Evolutionary conservation across 768 basidiomycete species (phyloP).

Genomic region (Rhizopogon vulgaris): DNA sequence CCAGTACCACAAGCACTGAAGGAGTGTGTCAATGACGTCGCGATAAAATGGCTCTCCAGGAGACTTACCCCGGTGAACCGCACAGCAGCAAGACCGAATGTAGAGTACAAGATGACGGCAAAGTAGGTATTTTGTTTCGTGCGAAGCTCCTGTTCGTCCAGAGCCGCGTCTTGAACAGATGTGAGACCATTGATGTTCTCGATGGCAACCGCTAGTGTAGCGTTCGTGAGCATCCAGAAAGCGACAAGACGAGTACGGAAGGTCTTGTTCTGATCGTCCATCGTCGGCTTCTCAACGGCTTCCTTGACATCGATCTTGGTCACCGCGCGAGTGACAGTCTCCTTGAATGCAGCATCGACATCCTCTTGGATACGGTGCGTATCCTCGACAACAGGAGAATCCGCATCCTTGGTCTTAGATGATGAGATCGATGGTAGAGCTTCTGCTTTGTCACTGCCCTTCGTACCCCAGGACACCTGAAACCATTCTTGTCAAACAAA

Average conservation of each 20-base stretch:
- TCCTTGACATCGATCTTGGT: conserved; percentile 68
- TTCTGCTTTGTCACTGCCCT: conserved; percentile 92
- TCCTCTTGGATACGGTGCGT: conserved; percentile 79
- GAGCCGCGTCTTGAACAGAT: conserved; percentile 28
- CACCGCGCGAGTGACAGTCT: conserved; percentile 83
- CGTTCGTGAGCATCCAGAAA: conserved; percentile 75
- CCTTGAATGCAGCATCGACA: conserved; percentile 86
- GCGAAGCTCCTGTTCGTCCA: conserved; percentile 37
- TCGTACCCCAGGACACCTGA: conserved; percentile 90
- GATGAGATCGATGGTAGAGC: conserved; percentile 86
- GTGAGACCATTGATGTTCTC: conserved; percentile 67
- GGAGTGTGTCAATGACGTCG: background rate
- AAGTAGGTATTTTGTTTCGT: conserved; percentile 63
- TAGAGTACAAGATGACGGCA: conserved; percentile 72
- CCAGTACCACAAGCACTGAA: conserved; percentile 76
- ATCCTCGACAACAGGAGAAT: conserved; percentile 79
- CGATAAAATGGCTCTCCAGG: background rate
- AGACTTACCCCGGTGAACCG: conserved; percentile 70
- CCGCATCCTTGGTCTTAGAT: conserved; percentile 70
- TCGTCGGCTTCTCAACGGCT: conserved; percentile 66
- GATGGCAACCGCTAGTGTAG: conserved; percentile 64
- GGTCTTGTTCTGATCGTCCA: conserved; percentile 88
- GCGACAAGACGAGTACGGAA: conserved; percentile 88
- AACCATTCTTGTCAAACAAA: background rate
- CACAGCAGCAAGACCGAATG: conserved; percentile 64